phyloP scores from a whole-genome alignment of 1,284 basidiomycete species.

The Ganoderma meredithae region DNA sequence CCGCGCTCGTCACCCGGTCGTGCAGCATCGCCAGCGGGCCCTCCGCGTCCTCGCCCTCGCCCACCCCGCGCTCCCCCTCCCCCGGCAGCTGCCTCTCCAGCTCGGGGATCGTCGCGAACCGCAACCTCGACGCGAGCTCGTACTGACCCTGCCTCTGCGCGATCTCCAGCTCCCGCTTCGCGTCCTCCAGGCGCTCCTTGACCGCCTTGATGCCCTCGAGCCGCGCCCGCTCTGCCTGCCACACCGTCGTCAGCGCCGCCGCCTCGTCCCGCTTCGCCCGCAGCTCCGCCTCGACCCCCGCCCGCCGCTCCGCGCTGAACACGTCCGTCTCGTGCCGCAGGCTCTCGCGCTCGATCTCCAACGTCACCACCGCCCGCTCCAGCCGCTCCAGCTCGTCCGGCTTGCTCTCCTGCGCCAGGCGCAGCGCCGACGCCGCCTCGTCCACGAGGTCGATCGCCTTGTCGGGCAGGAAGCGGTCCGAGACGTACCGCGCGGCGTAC shows the following conservation, averaged over 20 bases:
- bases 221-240: constrained; percentile 83
- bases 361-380: constrained; percentile 84
- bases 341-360: constrained; percentile 92
- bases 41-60: constrained; percentile 50
- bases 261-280: constrained; percentile 68
- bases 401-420: constrained; percentile 91
- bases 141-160: constrained; percentile 88
- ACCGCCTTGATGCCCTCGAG: constrained; percentile 81
- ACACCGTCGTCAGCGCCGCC: constrained; percentile 67
- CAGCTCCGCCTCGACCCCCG: constrained; percentile 73
- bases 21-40: constrained; percentile 74
- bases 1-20: constrained; percentile 88
- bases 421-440: constrained; percentile 88
- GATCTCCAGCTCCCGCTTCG: constrained; percentile 87
- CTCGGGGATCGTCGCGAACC: constrained; percentile 87
- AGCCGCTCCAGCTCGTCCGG: constrained; percentile 87
- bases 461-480: constrained; percentile 88
- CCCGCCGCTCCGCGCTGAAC: constrained; percentile 77
- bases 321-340: constrained; percentile 90
- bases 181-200: constrained; percentile 84
- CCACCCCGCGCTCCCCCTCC: constrained; percentile 53
- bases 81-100: constrained; percentile 79
- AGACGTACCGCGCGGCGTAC: constrained; percentile 84
- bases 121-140: constrained; percentile 81
- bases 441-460: constrained; percentile 93